A percentile compares a stretch with the other conserved stretches of the same genome.
These are phyloP conservation scores for Sextonia rubra DNA, from an alignment of 164 flowering plant species.

Conservation along the genomic window DNA sequence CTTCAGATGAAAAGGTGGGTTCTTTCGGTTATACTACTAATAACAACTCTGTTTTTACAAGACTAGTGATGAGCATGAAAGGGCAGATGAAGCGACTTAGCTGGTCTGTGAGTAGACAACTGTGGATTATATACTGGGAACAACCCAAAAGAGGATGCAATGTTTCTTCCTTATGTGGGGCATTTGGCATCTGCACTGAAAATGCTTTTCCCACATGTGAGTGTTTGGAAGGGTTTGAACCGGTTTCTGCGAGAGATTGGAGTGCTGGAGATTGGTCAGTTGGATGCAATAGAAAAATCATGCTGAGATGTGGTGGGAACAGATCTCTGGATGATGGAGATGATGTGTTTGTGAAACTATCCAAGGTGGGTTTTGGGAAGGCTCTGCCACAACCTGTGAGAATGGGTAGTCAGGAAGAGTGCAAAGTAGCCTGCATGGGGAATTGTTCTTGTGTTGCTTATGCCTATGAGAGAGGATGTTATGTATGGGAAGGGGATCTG, in stretches of 20 bases:
- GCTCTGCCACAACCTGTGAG: slow-evolving; percentile 23
- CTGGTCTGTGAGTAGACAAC: slow-evolving; percentile 12
- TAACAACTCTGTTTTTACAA: not conserved
- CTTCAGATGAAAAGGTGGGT: not conserved
- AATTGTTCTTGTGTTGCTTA: not conserved
- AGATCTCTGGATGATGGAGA: not conserved
- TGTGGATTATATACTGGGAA: slow-evolving; percentile 4
- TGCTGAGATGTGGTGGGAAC: slow-evolving; percentile 6
- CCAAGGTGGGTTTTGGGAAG: slow-evolving; percentile 17
- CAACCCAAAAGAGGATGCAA: slow-evolving; percentile 22
- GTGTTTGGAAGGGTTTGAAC: slow-evolving; percentile 25
- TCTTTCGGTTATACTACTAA: not conserved
- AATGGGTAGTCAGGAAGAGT: slow-evolving; percentile 15
- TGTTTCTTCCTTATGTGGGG: slow-evolving; percentile 18
- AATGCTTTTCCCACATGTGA: not conserved
- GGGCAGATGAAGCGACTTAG: slow-evolving; percentile 3
- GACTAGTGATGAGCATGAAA: slow-evolving; percentile 2
- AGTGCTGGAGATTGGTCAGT: not conserved
- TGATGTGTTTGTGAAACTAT: not conserved
- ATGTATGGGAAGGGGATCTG: not conserved
- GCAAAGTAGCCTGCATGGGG: not conserved
- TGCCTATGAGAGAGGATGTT: not conserved
- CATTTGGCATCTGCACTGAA: slow-evolving; percentile 15
- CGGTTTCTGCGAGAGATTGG: slow-evolving; percentile 12
- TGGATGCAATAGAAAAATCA: slow-evolving; percentile 18